phyloP scores from a whole-genome alignment of 2,329 filamentous ascomycete genomes.

The Fusarium fujikuroi region DNA sequence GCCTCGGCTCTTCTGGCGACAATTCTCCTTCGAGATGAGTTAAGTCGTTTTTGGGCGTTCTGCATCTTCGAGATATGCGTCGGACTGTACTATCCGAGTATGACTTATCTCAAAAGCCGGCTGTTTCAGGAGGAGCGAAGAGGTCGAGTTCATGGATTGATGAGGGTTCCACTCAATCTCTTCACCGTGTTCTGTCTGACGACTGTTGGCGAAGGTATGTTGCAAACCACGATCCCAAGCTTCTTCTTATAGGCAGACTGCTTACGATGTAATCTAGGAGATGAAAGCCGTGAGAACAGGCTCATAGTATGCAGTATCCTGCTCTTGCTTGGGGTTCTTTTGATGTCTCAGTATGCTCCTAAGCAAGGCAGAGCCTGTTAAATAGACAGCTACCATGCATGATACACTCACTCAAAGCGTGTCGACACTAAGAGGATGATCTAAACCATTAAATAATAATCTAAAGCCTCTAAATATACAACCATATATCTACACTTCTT shows the following conservation, averaged over 20 bases:
- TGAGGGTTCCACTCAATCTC: not conserved
- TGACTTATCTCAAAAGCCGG: not conserved
- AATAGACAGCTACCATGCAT: accelerated
- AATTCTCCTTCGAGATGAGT: not conserved
- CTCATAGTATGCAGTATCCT: not conserved
- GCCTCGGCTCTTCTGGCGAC: not conserved
- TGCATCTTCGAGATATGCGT: not conserved
- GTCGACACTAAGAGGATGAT: accelerated
- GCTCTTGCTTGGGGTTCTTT: not conserved
- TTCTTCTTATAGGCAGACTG: accelerated
- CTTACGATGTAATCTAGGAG: not conserved
- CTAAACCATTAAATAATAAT: not conserved
- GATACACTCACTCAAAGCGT: accelerated
- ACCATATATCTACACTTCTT: not conserved
- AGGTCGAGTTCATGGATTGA: not conserved
- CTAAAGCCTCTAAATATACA: not conserved
- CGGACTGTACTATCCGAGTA: not conserved
- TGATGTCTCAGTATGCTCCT: not conserved
- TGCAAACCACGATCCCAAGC: accelerated
- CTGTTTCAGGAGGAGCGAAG: not conserved
- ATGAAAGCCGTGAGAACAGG: not conserved
- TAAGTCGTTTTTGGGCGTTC: not conserved
- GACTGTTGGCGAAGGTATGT: not conserved
- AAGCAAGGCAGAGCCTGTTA: not conserved
- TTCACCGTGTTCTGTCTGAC: not conserved